A percentile compares a stretch with the other conserved stretches of the same genome.
Conservation (phyloP, 2,329 filamentous ascomycete species). For the Calonectria pseudoturangicola region DNA sequence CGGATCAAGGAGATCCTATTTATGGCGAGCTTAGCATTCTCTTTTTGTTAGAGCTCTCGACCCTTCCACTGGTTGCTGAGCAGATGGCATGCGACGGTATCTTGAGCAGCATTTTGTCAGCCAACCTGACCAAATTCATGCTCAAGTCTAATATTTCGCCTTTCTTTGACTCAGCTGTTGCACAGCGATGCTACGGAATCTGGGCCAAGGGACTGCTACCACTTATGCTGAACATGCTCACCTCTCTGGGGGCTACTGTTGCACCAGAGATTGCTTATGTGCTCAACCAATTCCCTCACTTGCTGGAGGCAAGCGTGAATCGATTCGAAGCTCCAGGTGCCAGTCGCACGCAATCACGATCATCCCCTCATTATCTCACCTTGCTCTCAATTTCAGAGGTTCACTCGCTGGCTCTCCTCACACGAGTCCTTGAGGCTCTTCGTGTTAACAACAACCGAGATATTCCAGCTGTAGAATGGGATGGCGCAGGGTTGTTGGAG, state of each 20-base stretch:
- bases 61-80: conserved; percentile 87
- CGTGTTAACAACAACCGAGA: conserved; percentile 80
- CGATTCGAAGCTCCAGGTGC: conserved; percentile 79
- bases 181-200: conserved; percentile 87
- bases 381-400: conserved; percentile 84
- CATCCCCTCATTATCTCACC: conserved; percentile 79
- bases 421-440: conserved; percentile 81
- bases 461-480: conserved; percentile 85
- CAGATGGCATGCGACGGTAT: conserved; percentile 92
- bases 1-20: conserved; percentile 86
- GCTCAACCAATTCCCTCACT: conserved; percentile 89
- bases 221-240: conserved; percentile 90
- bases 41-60: conserved; percentile 91
- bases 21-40: conserved; percentile 95
- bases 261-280: conserved; percentile 91
- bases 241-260: conserved; percentile 86
- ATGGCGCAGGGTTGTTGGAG: conserved; percentile 82
- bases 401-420: conserved; percentile 86
- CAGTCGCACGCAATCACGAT: conserved; percentile 69
- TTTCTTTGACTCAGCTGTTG: conserved; percentile 81
- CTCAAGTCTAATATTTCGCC: conserved; percentile 83
- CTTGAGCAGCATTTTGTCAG: conserved; percentile 85
- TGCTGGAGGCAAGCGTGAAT: conserved; percentile 83
- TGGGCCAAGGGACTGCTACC: conserved; percentile 94
- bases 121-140: conserved; percentile 86